Evolutionary conservation across 208 protist species (phyloP).

Genomic region (Strigomonas culicis): DNA sequence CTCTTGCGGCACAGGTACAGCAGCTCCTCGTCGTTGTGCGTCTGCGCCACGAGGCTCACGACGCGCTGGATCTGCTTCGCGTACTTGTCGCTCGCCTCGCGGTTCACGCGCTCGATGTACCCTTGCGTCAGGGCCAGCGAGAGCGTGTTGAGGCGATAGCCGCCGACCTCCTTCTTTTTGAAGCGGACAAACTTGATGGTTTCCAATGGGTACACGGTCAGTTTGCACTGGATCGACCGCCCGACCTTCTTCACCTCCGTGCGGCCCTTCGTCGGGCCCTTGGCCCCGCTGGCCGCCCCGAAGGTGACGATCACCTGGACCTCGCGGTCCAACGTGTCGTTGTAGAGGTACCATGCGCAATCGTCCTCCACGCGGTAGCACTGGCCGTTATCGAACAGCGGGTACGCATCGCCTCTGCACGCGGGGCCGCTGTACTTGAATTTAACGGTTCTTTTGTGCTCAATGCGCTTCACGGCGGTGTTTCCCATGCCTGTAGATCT

Average conservation of each 20-base stretch:
- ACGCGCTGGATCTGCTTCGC: constrained; percentile 17
- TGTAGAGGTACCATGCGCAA: constrained; percentile 58
- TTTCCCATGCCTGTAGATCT: constrained; percentile 2
- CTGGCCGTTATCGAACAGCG: constrained; percentile 41
- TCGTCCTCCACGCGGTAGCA: constrained; percentile 47
- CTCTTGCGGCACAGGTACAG: constrained; percentile 42
- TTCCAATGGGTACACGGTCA: constrained; percentile 52
- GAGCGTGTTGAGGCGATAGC: constrained; percentile 19
- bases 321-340: constrained; percentile 61
- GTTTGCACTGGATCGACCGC: constrained; percentile 15
- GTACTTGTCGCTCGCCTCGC: constrained; percentile 19
- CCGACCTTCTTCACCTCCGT: constrained; percentile 17
- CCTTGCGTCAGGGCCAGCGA: constrained; percentile 14
- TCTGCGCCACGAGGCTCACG: constrained; percentile 15
- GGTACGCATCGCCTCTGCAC: constrained; percentile 22
- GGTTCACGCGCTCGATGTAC: constrained; percentile 27
- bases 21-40: constrained; percentile 25
- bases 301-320: constrained; percentile 59
- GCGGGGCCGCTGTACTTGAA: constrained; percentile 22
- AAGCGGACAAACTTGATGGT: constrained; percentile 33
- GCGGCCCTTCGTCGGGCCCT: constrained; percentile 21
- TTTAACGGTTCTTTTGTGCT: constrained; percentile 18
- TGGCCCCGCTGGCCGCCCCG: constrained; percentile 8
- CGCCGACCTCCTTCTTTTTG: constrained; percentile 20
- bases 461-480: constrained; percentile 14